These are phyloP conservation scores for Capsella rubella DNA, from an alignment of 441 rosid genomes.

Conservation along the genomic window DNA sequence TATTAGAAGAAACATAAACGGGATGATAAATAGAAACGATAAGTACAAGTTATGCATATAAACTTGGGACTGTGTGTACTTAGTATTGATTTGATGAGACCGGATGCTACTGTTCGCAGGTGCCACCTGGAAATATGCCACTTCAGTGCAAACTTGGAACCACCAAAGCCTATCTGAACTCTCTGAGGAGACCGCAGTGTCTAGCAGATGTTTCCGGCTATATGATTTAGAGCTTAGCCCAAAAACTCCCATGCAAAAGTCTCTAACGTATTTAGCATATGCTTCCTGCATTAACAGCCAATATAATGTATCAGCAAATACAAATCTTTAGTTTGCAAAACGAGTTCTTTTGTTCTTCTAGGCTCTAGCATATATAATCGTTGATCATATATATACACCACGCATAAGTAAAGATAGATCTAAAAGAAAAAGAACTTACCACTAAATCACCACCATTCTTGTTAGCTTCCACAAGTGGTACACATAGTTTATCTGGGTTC, in stretches of 20 bases:
- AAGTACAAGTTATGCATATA: neutral
- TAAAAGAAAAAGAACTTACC: constrained; percentile 50
- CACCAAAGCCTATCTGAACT: constrained; percentile 84
- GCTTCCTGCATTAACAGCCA: constrained; percentile 55
- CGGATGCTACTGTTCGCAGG: constrained; percentile 89
- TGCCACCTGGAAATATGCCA: constrained; percentile 97
- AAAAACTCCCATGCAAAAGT: constrained; percentile 54
- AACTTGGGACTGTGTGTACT: constrained; percentile 46
- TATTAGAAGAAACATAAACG: neutral
- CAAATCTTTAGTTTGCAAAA: neutral
- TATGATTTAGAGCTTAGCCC: constrained; percentile 62
- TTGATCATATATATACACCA: neutral
- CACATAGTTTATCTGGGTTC: constrained; percentile 80
- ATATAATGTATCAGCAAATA: constrained; percentile 9
- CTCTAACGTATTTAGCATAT: constrained; percentile 75
- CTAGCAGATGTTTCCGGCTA: constrained; percentile 65
- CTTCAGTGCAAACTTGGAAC: constrained; percentile 98
- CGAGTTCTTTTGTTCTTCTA: neutral
- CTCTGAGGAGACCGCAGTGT: constrained; percentile 52
- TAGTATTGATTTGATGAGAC: constrained; percentile 79
- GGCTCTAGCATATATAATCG: neutral
- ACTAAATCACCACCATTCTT: constrained; percentile 79
- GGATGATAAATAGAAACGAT: neutral
- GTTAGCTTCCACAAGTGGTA: constrained; percentile 82
- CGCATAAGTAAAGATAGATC: neutral